Evolutionary conservation across 352 stramenopile genomes (phyloP).

Genomic region (Pythium scleroteichum): DNA sequence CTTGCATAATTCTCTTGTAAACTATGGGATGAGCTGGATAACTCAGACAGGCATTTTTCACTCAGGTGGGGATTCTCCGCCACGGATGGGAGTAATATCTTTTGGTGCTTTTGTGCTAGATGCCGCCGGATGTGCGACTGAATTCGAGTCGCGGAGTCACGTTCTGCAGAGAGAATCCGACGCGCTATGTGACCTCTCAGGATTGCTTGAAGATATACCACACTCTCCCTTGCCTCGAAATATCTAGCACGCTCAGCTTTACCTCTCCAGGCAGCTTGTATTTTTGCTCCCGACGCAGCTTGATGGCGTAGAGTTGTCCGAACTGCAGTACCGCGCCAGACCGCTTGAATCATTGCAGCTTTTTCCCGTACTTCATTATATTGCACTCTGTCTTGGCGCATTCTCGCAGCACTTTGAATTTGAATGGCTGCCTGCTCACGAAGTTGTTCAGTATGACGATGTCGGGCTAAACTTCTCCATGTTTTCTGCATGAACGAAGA

Average conservation of each 20-base stretch:
- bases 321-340: constrained; percentile 30
- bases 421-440: constrained; percentile 20
- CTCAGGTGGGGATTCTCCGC: background rate
- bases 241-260: constrained; percentile 25
- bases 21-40: too few relatives aligned
- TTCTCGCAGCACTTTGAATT: constrained; percentile 32
- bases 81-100: background rate
- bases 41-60: background rate
- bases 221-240: constrained; percentile 22
- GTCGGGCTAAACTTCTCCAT: constrained; percentile 22
- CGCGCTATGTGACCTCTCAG: constrained; percentile 28
- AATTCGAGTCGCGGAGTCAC: constrained; percentile 24
- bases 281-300: constrained; percentile 19
- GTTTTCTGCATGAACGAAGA: constrained; percentile 20
- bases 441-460: constrained; percentile 11
- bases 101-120: constrained; percentile 13
- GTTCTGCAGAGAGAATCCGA: constrained; percentile 13
- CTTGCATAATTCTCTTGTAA: too few relatives aligned
- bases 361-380: constrained; percentile 19
- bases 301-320: constrained; percentile 14
- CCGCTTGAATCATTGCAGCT: constrained; percentile 28
- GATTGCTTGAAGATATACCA: constrained; percentile 29
- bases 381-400: constrained; percentile 23
- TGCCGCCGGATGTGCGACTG: constrained; percentile 28
- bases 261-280: constrained; percentile 34